phyloP scores from a whole-genome alignment of 2,329 filamentous ascomycete species.

The Penicillium crustosum region DNA sequence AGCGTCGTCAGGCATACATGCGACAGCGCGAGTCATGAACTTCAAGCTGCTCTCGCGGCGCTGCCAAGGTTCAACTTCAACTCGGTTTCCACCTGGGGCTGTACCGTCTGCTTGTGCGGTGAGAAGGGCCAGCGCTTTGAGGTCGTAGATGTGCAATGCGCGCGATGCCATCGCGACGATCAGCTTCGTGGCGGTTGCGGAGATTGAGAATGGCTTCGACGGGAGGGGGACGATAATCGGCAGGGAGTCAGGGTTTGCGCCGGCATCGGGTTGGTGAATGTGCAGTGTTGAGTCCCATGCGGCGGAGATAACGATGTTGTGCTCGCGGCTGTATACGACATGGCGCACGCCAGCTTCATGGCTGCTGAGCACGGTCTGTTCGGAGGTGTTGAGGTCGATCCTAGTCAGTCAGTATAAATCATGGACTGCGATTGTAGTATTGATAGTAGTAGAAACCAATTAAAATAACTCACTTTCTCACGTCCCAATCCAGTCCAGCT shows the following conservation, averaged over 20 bases:
- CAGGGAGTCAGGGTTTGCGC: conserved; percentile 50
- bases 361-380: conserved; percentile 72
- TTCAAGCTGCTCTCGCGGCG: conserved; percentile 90
- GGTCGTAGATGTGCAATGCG: conserved; percentile 91
- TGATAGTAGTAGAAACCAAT: conserved; percentile 53
- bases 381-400: conserved; percentile 70
- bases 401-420: conserved; percentile 35
- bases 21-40: conserved; percentile 89
- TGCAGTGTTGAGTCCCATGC: conserved; percentile 94
- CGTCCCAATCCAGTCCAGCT: conserved; percentile 82
- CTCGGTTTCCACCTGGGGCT: conserved; percentile 37
- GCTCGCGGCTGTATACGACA: conserved; percentile 75
- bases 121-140: conserved; percentile 63
- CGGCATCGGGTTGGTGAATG: conserved; percentile 62
- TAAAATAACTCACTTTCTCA: conserved; percentile 61
- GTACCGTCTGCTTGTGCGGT: conserved; percentile 48
- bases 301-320: conserved; percentile 78
- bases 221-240: conserved; percentile 71
- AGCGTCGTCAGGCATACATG: conserved; percentile 94
- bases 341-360: conserved; percentile 79
- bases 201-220: conserved; percentile 85
- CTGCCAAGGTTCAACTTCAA: conserved; percentile 78
- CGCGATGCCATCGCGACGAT: conserved; percentile 95
- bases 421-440: conserved; percentile 52
- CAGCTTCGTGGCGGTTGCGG: conserved; percentile 74